Evolutionary conservation across 192 early-diverging fungal genomes (phyloP), one percentile per base, ranked within the genome.

Genomic region (Rhizophagus sp.): DNA sequence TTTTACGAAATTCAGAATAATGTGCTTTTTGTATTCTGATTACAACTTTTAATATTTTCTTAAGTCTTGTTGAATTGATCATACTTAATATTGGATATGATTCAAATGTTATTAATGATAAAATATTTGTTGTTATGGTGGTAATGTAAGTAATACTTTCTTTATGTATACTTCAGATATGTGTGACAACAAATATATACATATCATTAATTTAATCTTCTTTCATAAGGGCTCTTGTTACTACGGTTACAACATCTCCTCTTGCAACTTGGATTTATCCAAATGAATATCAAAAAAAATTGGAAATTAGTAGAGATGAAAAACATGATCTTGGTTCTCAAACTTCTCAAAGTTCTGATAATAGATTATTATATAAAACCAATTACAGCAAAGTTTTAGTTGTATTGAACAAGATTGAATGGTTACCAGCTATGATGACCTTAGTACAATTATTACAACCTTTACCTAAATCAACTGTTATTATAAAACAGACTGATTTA

Each of bases 31-130:
- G 3, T 36, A 36, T 36, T 36, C 39, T 47, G 11, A 47, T 47
- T 47, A 0, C 1, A 47, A 47, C 11, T 47, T 44, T 12, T 13
- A 47, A 47, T 47, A 41, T 47, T 12, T 47, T 47, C 0, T 30
- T 13, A 76, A 92, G 94, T 62, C 87, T 99, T 36, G 95, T 99
- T 19, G 97, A 99, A 85, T 87, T 99, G 11, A 97, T 98, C 78
- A 95, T 99, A 47, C 89, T 99, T 17, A 99, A 99, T 85, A 91
- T 99, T 76, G 97, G 97, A 11, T 87, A 93, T 79, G 86, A 95
- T 62, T 94, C 96, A 0, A 89, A 91, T 4, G 94, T 98, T 27
- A 93, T 98, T 73, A 91, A 93, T 63, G 90, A 36, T 61, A 80
- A 64, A 76, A 84, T 88, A 41, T 89, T 89, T 82, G 86, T 84